Conservation (phyloP, 1,284 basidiomycete genomes). For the Somion occarium region DNA sequence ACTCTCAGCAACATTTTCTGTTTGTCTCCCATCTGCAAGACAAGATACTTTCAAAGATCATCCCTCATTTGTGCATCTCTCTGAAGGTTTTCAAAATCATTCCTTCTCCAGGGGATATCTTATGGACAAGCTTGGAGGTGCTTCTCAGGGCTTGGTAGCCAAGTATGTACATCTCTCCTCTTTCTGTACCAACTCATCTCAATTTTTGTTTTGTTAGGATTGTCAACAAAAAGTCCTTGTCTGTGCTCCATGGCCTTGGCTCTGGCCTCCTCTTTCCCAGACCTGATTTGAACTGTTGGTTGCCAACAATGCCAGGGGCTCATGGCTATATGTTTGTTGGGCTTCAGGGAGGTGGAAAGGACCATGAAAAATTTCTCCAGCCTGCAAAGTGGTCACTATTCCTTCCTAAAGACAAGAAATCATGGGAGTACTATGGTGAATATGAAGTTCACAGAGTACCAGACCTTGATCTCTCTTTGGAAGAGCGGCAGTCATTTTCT, state of each 20-base stretch:
- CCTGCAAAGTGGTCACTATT: conserved; percentile 8
- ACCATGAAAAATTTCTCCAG: conserved; percentile 9
- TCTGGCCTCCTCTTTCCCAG: conserved; percentile 9
- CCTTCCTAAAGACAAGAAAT: not conserved
- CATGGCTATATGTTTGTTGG: conserved; percentile 16
- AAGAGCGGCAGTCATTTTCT: conserved; percentile 11
- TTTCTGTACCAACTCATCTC: not conserved
- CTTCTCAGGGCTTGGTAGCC: not conserved
- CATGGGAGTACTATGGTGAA: conserved; percentile 11
- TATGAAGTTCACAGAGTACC: conserved; percentile 10
- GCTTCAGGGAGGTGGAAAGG: conserved; percentile 10
- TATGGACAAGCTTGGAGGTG: not conserved
- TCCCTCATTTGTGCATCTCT: not conserved
- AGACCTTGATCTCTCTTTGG: conserved; percentile 7
- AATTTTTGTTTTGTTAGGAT: not conserved
- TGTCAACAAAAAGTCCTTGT: not conserved
- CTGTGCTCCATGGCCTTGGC: not conserved
- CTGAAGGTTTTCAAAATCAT: not conserved
- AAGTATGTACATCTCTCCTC: not conserved
- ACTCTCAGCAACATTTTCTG: not conserved
- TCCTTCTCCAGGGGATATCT: not conserved
- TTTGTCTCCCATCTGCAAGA: not conserved
- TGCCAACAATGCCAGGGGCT: conserved; percentile 9
- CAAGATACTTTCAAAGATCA: not conserved
- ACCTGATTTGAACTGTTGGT: conserved; percentile 13